Evolutionary conservation across 176 grass and related monocot species (phyloP), one percentile per base, ranked within the genome.

Genomic region (Elymus sibiricus): DNA sequence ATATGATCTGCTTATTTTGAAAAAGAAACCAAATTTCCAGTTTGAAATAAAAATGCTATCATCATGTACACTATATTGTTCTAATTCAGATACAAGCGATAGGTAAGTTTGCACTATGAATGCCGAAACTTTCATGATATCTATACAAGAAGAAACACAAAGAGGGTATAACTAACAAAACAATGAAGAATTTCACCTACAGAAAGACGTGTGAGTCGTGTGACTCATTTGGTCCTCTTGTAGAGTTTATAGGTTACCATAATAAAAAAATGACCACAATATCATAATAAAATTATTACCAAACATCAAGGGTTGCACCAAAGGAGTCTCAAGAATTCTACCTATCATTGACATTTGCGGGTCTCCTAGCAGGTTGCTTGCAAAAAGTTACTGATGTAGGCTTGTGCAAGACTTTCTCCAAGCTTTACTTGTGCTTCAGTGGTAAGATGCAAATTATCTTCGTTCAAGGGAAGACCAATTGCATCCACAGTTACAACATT

Each of bases 401-500:
- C 91, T 83, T 94, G 83, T 81, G 93, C 93, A 29, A 98, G 89
- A 88, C 92, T 94, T 42, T 89, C 64, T 40, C 93, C 95, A 89
- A 98, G 94, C 78, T 90, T 74, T 37, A 98, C 93, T 88, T 98
- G 95, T 37, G 95, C 78, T 77, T 91, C 79, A 19, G 93, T 94
- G 25, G 83, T 83, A 69, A 98, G 95, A 74, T 98, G 95, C 70
- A 98, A 58, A 62, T 92, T 21, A 65, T 98, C 95, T 81, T 89
- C 83, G 21, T 94, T 95, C 27, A 98, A 56, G 15, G 86, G 43
- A 32, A 95, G 82, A 43, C 95, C 93, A 66, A 89, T 88, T 17
- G 93, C 91, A 89, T 98, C 95, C 13, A 98, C 90, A 63, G 89
- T 94, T 32, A 92, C 86, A 77, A 98, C 90, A 92, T 98, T 90